These are phyloP conservation scores for Elaeis guineensis DNA, from an alignment of 176 grass and related monocot species.

Conservation along the genomic window DNA sequence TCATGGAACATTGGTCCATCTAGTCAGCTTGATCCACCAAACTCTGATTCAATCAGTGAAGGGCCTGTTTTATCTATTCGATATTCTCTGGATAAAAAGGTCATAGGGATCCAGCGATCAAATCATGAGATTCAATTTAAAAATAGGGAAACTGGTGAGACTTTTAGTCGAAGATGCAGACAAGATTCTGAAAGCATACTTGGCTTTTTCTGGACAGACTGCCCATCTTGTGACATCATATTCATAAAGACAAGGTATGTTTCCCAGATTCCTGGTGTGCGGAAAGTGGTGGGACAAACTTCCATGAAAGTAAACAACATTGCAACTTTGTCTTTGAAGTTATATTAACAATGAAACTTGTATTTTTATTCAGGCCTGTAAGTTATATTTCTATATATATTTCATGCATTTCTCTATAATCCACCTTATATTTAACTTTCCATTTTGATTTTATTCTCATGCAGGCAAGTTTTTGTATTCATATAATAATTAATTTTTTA, in stretches of 20 bases:
- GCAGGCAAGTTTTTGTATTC: no score
- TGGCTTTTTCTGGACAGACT: conserved; percentile 97
- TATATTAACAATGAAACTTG: no score
- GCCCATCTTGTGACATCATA: conserved; percentile 82
- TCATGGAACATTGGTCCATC: conserved; percentile 74
- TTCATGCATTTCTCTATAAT: no score
- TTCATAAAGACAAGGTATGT: conserved; percentile 88
- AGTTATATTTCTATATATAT: no score
- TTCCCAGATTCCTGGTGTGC: no score
- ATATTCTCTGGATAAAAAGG: conserved; percentile 82
- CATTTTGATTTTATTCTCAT: no score
- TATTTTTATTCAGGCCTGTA: no score
- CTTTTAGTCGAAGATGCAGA: conserved; percentile 59
- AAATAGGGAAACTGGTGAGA: conserved; percentile 75
- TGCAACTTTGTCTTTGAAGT: no score
- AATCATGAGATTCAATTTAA: conserved; percentile 69
- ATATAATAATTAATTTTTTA: no score
- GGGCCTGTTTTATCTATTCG: conserved; percentile 76
- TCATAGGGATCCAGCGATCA: conserved; percentile 79
- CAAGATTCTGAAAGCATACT: conserved; percentile 86
- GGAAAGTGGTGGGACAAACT: no score
- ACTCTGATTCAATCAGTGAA: conserved; percentile 81
- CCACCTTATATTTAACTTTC: no score
- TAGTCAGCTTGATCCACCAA: conserved; percentile 53
- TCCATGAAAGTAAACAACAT: no score